phyloP scores from a whole-genome alignment of 345 rosid species.

The Pelargonium nanum region DNA sequence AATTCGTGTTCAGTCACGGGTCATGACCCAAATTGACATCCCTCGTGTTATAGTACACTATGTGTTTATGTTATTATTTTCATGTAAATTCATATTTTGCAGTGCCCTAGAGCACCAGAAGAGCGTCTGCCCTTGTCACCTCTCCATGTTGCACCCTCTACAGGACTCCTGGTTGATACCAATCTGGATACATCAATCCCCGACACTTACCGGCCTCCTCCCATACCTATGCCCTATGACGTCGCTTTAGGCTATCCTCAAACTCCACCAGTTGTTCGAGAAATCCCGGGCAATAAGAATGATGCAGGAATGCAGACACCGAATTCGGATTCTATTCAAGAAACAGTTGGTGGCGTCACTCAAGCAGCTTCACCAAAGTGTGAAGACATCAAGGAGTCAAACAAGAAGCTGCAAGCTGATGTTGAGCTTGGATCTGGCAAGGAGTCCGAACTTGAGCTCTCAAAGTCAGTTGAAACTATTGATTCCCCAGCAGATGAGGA shows the following conservation, averaged over 20 bases:
- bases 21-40: too few species aligned
- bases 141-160: slow-evolving; percentile 36
- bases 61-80: neutral
- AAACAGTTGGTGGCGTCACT: slow-evolving; percentile 26
- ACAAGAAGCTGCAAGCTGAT: slow-evolving; percentile 31
- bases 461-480: slow-evolving; percentile 36
- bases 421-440: slow-evolving; percentile 42
- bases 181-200: slow-evolving; percentile 74
- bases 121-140: slow-evolving; percentile 60
- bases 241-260: slow-evolving; percentile 39
- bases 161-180: slow-evolving; percentile 68
- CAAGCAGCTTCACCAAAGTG: slow-evolving; percentile 34
- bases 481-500: slow-evolving; percentile 50
- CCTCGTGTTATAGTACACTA: neutral
- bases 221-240: slow-evolving; percentile 62
- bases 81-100: slow-evolving; percentile 18
- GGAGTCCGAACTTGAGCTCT: slow-evolving; percentile 46
- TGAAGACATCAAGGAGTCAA: slow-evolving; percentile 39
- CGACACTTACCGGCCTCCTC: slow-evolving; percentile 73
- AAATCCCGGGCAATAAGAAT: slow-evolving; percentile 31
- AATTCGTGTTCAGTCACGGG: too few species aligned
- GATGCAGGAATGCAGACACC: slow-evolving; percentile 27
- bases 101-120: slow-evolving; percentile 54
- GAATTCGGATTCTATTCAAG: slow-evolving; percentile 40
- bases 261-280: slow-evolving; percentile 28